A percentile compares a stretch with the other conserved stretches of the same genome.
Evolutionary conservation across 148 eudicot genomes (phyloP).

Genomic region (Vaccinium corymbosum): DNA sequence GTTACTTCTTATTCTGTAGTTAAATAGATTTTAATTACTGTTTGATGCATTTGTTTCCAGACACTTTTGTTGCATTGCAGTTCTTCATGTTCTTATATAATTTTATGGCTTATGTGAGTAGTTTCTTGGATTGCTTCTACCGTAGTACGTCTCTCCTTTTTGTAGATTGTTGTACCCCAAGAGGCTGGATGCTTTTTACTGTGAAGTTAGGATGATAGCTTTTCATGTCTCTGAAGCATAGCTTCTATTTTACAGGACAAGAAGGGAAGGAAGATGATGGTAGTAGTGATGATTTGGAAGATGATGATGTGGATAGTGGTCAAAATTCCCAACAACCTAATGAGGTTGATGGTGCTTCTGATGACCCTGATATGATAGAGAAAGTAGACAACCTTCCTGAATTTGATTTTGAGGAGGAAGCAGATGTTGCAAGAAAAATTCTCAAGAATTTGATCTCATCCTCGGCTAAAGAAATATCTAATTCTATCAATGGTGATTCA

Average conservation of each 20-base stretch:
- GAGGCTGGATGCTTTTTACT: not conserved
- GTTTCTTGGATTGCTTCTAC: not conserved
- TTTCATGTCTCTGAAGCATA: conserved; percentile 1
- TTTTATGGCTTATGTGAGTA: not conserved
- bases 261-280: conserved; percentile 37
- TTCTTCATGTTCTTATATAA: not conserved
- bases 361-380: conserved; percentile 36
- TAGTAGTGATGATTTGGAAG: conserved; percentile 48
- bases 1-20: not conserved
- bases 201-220: not conserved
- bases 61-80: not conserved
- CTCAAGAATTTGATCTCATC: conserved; percentile 65
- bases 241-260: conserved; percentile 37
- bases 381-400: conserved; percentile 32
- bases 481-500: conserved; percentile 20
- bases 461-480: conserved; percentile 38
- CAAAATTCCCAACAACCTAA: conserved; percentile 30
- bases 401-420: conserved; percentile 68
- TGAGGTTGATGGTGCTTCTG: conserved; percentile 34
- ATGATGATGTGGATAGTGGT: conserved; percentile 34
- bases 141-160: too few relatives aligned
- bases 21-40: not conserved
- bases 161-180: not conserved
- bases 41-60: not conserved
- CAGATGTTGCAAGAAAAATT: conserved; percentile 74